Base-by-base conservation (phyloP, 176 grass and related monocot genomes). In the Miscanthus lutarioriparius region DNA sequence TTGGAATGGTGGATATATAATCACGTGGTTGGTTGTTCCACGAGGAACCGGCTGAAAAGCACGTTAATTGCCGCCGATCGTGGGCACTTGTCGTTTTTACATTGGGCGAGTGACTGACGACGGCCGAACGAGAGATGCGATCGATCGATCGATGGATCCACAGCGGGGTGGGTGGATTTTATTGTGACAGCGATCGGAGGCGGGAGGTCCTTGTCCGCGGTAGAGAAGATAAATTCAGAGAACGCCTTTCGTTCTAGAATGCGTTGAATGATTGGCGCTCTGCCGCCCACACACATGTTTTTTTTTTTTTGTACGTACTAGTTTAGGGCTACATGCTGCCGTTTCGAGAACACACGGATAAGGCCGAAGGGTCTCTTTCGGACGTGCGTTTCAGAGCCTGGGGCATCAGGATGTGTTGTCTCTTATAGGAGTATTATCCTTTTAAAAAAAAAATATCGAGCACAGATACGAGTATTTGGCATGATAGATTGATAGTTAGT, bases 11-110 rank as follows among this genome's bases (percentile, higher is more conserved):
- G 45, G 5, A 48, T 49, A 49, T 54, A 44, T 5, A 7, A 68
- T 83, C 88, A 83, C 89, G 89, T 87, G 87, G 64, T 40, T 4
- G 68, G 75, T 67, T 80, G 43, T 2, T 74, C 59, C 38, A 43
- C 10, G 13, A 19, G 75, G 3, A 72, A 59, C 4, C 10, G n/a
- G 66, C 54, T 45, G 79, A 48, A 30, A 74, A 48, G 45, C 15
- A 56, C 4, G 82, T 62, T 19, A 39, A 41, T 35, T 22, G 77
- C 70, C 77, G 77, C 23, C 71, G 22, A 35, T 44, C 2, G 88
- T 72, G 78, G 64, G 51, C 33, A 23, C 25, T 77, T 23, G 23
- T 30, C n/a, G n/a, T 85, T 74, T 43, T 58, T 17, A 7, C 54
- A 59, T 59, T 23, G 61, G 9, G 19, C 83, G 10, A n/a, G 39